These are phyloP conservation scores for Hyphodiscus sp. DNA, from an alignment of 2,329 filamentous ascomycete species.

Conservation along the genomic window DNA sequence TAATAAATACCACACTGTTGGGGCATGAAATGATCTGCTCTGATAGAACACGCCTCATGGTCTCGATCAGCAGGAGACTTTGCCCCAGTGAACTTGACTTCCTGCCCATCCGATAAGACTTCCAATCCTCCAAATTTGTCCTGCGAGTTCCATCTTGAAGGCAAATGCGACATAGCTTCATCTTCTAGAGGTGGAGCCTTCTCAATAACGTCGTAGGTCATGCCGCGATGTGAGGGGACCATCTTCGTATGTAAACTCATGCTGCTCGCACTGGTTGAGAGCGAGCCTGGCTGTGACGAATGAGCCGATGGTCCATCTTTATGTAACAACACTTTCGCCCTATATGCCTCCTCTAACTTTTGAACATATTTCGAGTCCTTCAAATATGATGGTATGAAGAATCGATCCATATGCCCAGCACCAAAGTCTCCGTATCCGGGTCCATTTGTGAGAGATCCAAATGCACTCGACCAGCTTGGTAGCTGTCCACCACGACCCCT, in stretches of 20 bases:
- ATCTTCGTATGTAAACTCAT: conserved; percentile 48
- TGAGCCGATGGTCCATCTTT: conserved; percentile 36
- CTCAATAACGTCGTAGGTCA: conserved; percentile 81
- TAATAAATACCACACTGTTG: conserved; percentile 91
- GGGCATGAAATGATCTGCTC: conserved; percentile 82
- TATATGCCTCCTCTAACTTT: conserved; percentile 65
- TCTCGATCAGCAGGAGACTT: conserved; percentile 46
- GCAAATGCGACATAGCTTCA: conserved; percentile 62
- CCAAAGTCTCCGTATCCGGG: conserved; percentile 19
- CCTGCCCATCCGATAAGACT: conserved; percentile 64
- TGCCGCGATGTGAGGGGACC: conserved; percentile 62
- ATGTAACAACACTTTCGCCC: conserved; percentile 47
- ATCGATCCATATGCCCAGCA: conserved; percentile 35
- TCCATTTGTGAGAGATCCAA: conserved; percentile 26
- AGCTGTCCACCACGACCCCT: conserved; percentile 25
- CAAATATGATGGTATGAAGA: conserved; percentile 84
- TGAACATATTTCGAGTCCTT: conserved; percentile 70
- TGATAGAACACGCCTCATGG: conserved; percentile 73
- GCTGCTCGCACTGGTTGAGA: conserved; percentile 51
- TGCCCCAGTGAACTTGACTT: conserved; percentile 54
- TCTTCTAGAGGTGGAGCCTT: conserved; percentile 56
- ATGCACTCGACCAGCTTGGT: conserved; percentile 30
- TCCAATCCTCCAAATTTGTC: conserved; percentile 73
- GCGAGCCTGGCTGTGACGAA: conserved; percentile 38
- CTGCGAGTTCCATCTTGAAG: conserved; percentile 72